phyloP scores from a whole-genome alignment of 352 stramenopile species.

The Pythium plurisporium region DNA sequence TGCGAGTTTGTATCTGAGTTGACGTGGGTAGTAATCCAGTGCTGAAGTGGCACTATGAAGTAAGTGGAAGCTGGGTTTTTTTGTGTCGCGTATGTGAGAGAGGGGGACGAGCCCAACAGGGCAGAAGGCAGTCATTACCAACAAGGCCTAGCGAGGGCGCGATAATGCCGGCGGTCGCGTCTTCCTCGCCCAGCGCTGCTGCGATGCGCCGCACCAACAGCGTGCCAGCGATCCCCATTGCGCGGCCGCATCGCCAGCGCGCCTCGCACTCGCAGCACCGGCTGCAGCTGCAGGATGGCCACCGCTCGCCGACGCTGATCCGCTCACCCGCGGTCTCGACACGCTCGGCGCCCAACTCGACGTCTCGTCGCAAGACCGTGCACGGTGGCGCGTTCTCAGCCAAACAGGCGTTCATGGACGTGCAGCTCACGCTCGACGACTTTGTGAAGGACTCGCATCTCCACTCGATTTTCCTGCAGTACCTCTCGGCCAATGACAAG shows the following conservation, averaged over 20 bases:
- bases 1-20: conserved; percentile 8
- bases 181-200: background rate
- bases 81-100: background rate
- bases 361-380: conserved; percentile 12
- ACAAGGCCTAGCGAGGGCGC: background rate
- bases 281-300: conserved; percentile 8
- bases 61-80: background rate
- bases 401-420: conserved; percentile 4
- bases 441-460: conserved; percentile 75
- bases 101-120: background rate
- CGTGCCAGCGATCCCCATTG: conserved; percentile 10
- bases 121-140: background rate
- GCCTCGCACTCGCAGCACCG: conserved; percentile 3
- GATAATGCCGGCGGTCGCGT: conserved; percentile 1
- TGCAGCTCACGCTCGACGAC: conserved; percentile 53
- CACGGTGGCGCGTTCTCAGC: conserved; percentile 6
- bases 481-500: conserved; percentile 57
- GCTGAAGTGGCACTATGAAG: conserved; percentile 15
- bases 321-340: conserved; percentile 11
- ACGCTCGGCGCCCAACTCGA: conserved; percentile 15
- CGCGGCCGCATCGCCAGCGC: background rate
- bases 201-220: conserved; percentile 18
- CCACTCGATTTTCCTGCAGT: conserved; percentile 77
- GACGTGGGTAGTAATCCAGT: background rate
- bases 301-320: conserved; percentile 1